These are phyloP conservation scores for Aeminium ludgeri DNA, from an alignment of 495 filamentous ascomycete genomes.

Conservation along the genomic window DNA sequence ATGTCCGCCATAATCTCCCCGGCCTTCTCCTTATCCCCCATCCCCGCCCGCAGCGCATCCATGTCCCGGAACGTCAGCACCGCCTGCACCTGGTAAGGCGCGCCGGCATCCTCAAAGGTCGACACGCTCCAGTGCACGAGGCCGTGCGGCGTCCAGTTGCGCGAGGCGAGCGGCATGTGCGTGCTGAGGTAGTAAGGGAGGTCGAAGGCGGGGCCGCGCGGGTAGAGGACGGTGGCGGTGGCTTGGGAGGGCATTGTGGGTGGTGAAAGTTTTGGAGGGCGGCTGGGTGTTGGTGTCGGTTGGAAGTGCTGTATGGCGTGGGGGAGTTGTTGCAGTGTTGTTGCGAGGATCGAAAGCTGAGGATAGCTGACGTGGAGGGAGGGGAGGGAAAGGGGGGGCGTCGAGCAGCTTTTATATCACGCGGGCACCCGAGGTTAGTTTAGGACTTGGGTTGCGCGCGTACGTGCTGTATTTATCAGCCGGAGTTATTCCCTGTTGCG, in stretches of 20 bases:
- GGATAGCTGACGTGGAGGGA: too few relatives aligned
- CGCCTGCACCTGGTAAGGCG: conserved; percentile 12
- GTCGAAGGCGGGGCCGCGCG: conserved; percentile 15
- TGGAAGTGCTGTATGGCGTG: too few relatives aligned
- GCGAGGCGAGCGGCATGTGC: conserved; percentile 17
- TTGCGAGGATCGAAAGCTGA: too few relatives aligned
- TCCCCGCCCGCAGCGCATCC: conserved; percentile 12
- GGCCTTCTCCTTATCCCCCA: conserved; percentile 1
- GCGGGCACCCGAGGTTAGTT: too few relatives aligned
- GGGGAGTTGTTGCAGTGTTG: too few relatives aligned
- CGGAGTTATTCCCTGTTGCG: too few relatives aligned
- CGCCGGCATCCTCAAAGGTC: conserved; percentile 10
- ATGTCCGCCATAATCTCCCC: conserved; percentile 15
- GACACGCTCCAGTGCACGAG: conserved; percentile 16
- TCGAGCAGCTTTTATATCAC: too few relatives aligned
- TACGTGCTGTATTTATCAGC: too few relatives aligned
- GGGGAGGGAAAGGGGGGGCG: too few relatives aligned
- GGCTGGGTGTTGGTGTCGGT: too few relatives aligned
- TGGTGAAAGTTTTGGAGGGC: too few relatives aligned
- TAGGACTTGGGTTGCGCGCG: too few relatives aligned
- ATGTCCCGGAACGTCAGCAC: conserved; percentile 11
- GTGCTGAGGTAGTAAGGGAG: conserved; percentile 19
- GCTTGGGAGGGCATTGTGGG: conserved; percentile 16
- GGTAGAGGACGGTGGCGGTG: conserved; percentile 18
- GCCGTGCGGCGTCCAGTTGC: conserved; percentile 7